Evolutionary conservation across 345 rosid species (phyloP).

Genomic region (Carallia pectinifolia): DNA sequence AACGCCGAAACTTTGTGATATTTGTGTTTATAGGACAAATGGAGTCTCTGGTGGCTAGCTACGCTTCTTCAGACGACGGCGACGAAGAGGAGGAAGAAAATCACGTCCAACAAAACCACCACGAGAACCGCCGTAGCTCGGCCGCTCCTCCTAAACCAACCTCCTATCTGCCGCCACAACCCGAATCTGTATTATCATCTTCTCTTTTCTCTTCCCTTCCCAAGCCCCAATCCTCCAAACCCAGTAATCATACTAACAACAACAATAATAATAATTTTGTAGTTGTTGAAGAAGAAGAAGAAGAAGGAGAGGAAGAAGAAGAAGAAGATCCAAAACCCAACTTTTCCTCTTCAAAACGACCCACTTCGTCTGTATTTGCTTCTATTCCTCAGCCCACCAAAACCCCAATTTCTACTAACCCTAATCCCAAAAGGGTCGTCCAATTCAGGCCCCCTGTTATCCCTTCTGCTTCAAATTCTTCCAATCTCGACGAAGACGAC

Average conservation of each 20-base stretch:
- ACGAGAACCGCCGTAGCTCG: too few relatives aligned
- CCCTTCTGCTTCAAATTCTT: conserved; percentile 25
- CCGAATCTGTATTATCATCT: neutral
- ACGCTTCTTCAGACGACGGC: neutral
- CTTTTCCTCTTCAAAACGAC: conserved; percentile 8
- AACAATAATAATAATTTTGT: too few relatives aligned
- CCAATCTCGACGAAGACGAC: conserved; percentile 30
- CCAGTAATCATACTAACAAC: neutral
- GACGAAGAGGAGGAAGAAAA: neutral
- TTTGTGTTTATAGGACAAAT: neutral
- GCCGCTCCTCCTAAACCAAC: neutral
- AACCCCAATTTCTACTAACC: conserved; percentile 1
- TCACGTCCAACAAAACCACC: neutral
- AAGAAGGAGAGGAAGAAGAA: too few relatives aligned
- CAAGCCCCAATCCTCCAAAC: conserved; percentile 34
- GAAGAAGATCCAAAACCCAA: conserved; percentile 22
- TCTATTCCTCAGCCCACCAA: neutral
- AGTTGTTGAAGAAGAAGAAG: too few relatives aligned
- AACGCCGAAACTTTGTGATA: too few relatives aligned
- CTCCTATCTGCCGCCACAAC: neutral
- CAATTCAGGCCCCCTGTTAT: conserved; percentile 60
- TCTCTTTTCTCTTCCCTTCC: conserved; percentile 28
- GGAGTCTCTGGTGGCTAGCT: neutral
- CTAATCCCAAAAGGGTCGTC: conserved; percentile 56
- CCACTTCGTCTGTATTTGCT: neutral